These are phyloP conservation scores for Penicillium manginii DNA, from an alignment of 495 filamentous ascomycete genomes.

Conservation along the genomic window DNA sequence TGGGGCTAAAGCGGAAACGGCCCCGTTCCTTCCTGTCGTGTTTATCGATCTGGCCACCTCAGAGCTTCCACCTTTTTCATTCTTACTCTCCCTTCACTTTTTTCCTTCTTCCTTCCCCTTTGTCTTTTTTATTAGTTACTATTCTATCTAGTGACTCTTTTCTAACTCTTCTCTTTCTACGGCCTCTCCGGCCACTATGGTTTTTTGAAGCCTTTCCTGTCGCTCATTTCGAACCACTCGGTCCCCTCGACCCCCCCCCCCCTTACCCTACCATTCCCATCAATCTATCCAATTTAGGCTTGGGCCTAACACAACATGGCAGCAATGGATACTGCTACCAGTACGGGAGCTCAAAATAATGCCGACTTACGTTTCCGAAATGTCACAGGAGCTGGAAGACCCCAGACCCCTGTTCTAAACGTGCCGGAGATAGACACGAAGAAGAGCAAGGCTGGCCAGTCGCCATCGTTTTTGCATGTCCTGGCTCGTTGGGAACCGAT, in stretches of 20 bases:
- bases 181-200: constrained; percentile 9
- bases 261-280: not conserved
- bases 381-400: constrained; percentile 56
- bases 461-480: constrained; percentile 55
- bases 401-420: constrained; percentile 33
- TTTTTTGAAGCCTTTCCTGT: constrained; percentile 12
- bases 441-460: constrained; percentile 54
- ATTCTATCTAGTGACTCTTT: not conserved
- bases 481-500: constrained; percentile 84
- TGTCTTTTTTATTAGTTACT: constrained; percentile 1
- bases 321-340: constrained; percentile 44
- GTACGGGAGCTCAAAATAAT: constrained; percentile 68
- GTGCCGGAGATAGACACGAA: constrained; percentile 60
- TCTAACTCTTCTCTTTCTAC: constrained; percentile 8
- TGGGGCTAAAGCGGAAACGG: constrained; percentile 23
- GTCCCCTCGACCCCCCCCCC: not conserved
- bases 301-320: constrained; percentile 31
- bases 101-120: constrained; percentile 12
- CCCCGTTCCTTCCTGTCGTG: constrained; percentile 7
- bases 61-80: constrained; percentile 5
- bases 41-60: constrained; percentile 27
- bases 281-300: constrained; percentile 3
- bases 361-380: constrained; percentile 77
- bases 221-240: constrained; percentile 6
- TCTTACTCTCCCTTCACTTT: constrained; percentile 11